These are phyloP conservation scores for Claviceps sp. DNA, from an alignment of 2,329 filamentous ascomycete genomes.

Conservation along the genomic window DNA sequence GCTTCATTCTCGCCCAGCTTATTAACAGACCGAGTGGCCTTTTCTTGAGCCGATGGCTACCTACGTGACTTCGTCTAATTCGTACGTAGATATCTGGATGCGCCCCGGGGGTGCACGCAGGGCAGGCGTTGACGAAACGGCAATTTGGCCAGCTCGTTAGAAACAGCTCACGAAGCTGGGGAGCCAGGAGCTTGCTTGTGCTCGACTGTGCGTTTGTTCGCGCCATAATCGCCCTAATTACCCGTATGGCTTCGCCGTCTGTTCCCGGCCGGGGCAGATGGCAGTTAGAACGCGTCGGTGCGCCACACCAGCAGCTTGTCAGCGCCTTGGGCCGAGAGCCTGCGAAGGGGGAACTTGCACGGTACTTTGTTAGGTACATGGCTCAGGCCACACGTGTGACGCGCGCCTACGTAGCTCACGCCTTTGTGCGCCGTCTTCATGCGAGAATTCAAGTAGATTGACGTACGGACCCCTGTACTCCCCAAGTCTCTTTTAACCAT, in stretches of 20 bases:
- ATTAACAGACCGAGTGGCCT: too few relatives aligned
- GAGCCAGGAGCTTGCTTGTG: neutral
- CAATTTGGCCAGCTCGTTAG: too few relatives aligned
- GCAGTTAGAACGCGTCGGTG: constrained; percentile 7
- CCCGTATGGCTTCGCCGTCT: neutral
- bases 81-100: neutral
- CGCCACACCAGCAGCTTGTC: constrained; percentile 7
- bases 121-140: too few relatives aligned
- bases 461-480: neutral
- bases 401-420: neutral
- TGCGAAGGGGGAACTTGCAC: neutral
- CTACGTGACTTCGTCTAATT: neutral
- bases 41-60: too few relatives aligned
- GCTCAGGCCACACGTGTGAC: neutral
- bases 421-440: neutral
- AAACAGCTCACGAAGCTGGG: neutral
- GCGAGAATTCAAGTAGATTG: neutral
- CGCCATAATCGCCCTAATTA: too few relatives aligned
- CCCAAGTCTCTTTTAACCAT: neutral
- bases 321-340: neutral
- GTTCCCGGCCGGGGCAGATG: constrained; percentile 4
- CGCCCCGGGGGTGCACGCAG: neutral
- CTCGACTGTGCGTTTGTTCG: neutral
- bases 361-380: neutral
- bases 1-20: neutral